Percentiles rank a stretch among this genome's conserved stretches.
These are phyloP conservation scores for Fusarium beomiforme DNA, from an alignment of 2,329 filamentous ascomycete genomes.

Conservation along the genomic window DNA sequence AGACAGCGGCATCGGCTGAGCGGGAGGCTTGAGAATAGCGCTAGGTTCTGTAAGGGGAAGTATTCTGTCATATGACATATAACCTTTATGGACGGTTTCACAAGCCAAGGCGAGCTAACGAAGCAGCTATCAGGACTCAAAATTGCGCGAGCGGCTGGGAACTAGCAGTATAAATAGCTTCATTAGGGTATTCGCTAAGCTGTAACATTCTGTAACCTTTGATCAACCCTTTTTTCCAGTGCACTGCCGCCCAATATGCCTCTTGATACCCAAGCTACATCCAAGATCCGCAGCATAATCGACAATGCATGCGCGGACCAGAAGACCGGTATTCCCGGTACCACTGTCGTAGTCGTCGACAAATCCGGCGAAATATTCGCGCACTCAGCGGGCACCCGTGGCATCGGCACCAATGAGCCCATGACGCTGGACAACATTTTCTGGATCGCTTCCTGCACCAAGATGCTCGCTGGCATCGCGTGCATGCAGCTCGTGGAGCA, in stretches of 20 bases:
- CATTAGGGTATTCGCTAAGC: neutral
- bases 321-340: conserved; percentile 55
- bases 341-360: conserved; percentile 57
- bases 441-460: conserved; percentile 68
- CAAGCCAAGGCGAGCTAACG: neutral
- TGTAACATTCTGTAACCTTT: no score
- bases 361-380: conserved; percentile 59
- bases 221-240: neutral
- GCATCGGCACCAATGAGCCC: conserved; percentile 54
- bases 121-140: neutral
- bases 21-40: neutral
- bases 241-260: conserved; percentile 20
- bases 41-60: neutral
- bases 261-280: conserved; percentile 19
- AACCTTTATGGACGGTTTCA: neutral
- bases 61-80: neutral
- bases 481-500: conserved; percentile 68
- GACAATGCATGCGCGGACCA: conserved; percentile 52
- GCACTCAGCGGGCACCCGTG: conserved; percentile 59
- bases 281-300: conserved; percentile 43
- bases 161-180: conserved; percentile 7
- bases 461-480: conserved; percentile 62
- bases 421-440: conserved; percentile 71
- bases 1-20: neutral
- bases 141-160: neutral